These are phyloP conservation scores for Castanea mollissima DNA, from an alignment of 306 rosid genomes.

Conservation along the genomic window DNA sequence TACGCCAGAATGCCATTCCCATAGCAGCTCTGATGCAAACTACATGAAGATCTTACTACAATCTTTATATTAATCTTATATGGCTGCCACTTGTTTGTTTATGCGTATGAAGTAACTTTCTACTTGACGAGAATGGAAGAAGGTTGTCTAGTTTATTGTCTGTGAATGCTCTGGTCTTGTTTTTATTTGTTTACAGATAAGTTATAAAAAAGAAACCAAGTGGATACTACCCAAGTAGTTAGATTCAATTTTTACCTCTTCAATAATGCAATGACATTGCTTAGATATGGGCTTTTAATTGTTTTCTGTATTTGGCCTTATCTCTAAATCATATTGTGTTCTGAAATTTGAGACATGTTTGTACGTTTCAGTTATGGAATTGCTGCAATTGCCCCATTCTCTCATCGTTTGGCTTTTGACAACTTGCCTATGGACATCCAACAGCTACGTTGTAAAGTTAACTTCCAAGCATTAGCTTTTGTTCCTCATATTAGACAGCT, in stretches of 20 bases:
- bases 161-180: background rate
- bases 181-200: background rate
- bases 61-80: background rate
- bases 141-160: background rate
- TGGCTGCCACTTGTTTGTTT: background rate
- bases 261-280: background rate
- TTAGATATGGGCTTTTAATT: background rate
- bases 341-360: slow-evolving; percentile 12
- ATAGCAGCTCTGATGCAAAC: background rate
- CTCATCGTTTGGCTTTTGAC: slow-evolving; percentile 92
- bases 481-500: slow-evolving; percentile 85
- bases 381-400: slow-evolving; percentile 94
- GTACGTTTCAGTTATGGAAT: slow-evolving; percentile 67
- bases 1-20: background rate
- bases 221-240: background rate
- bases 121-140: background rate
- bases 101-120: background rate
- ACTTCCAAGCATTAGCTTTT: slow-evolving; percentile 82
- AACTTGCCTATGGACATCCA: slow-evolving; percentile 88
- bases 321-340: background rate
- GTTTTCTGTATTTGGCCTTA: background rate
- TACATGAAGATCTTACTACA: background rate
- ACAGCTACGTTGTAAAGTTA: slow-evolving; percentile 87
- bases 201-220: background rate
- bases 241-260: background rate